Evolutionary conservation across 257 asterid species (phyloP), one percentile per base, ranked within the genome.

Genomic region (Ocimum tenuiflorum): DNA sequence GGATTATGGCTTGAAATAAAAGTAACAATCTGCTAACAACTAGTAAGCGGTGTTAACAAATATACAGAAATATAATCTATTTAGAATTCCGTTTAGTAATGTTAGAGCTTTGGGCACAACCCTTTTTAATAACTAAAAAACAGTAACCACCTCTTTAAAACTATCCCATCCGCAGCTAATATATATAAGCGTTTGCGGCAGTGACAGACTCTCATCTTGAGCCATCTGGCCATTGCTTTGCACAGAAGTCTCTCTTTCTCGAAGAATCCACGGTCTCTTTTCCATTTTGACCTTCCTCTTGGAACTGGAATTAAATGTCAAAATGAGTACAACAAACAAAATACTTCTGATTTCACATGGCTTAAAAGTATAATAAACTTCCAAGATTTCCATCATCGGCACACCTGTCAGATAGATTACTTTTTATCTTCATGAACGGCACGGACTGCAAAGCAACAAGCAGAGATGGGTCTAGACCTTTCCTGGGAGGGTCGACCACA

Each of bases 91-190:
- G 48, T 22, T 38, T 7, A 29, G 36, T 45, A 53, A 35, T 12
- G 48, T 22, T 50, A 54, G 11, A 63, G 29, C 52, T 77, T 62
- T 59, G 51, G 9, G 51, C 4, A 27, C 7, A 27, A 68, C 59
- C 15, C 70, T 13, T 39, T 58, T 56, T 19, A 59, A 62, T 60
- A 62, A 11, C 50, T 15, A 27, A 27, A 38, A 18, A 61, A 68
- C 46, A 17, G 61, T 64, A 63, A 38, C 5, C 73, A 87, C 98
- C 92, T 84, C 82, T 82, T 85, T 91, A 80, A 91, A 89, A 78
- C 96, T 89, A 73, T 87, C 91, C 98, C 98, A 91, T 61, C 98
- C 96, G 14, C 96, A 91, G 83, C 98, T 91, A 58, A 89, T 88
- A 48, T 91, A 91, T 55, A 91, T 87, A 17, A 89, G 91, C 61